A percentile compares a stretch with the other conserved stretches of the same genome.
phyloP scores from a whole-genome alignment of 192 early-diverging fungal genomes.

The Powellomyces hirtus region DNA sequence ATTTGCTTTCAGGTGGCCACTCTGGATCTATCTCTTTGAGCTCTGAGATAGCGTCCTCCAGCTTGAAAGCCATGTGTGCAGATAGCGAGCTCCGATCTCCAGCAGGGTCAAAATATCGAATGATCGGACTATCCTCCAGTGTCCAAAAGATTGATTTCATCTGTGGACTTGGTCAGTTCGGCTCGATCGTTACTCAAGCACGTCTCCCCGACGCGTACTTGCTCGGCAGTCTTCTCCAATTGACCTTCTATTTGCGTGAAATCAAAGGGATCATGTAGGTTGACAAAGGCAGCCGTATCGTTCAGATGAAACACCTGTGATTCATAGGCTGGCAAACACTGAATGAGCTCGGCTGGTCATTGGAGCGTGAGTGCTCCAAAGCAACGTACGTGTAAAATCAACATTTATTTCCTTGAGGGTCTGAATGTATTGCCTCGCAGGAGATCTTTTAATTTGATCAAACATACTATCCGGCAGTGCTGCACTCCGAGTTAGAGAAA shows the following conservation, averaged over 20 bases:
- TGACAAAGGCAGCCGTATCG: constrained; percentile 29
- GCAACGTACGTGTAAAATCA: constrained; percentile 47
- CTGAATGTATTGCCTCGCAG: constrained; percentile 36
- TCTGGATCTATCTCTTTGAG: constrained; percentile 29
- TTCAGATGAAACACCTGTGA: constrained; percentile 47
- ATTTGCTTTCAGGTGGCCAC: constrained; percentile 23
- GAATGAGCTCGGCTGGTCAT: too few relatives aligned
- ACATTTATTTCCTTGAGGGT: constrained; percentile 47
- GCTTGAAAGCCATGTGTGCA: constrained; percentile 32
- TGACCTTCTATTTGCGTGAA: constrained; percentile 13
- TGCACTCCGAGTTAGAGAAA: constrained; percentile 26
- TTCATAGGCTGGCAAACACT: constrained; percentile 40
- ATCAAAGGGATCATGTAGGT: constrained; percentile 31
- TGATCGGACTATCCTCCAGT: constrained; percentile 46
- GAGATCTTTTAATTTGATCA: constrained; percentile 54
- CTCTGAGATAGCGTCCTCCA: constrained; percentile 19
- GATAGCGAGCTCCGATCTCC: constrained; percentile 45
- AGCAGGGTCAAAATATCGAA: constrained; percentile 86
- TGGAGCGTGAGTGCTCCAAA: too few relatives aligned
- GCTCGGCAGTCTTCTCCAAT: constrained; percentile 31
- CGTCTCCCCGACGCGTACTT: not conserved
- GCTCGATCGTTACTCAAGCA: not conserved
- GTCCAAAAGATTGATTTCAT: constrained; percentile 46
- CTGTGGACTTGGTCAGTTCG: constrained; percentile 1
- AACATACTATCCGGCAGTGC: constrained; percentile 67